A percentile compares a stretch with the other conserved stretches of the same genome.
Conservation (phyloP, 148 eudicot species). For the Camellia sinensis region DNA sequence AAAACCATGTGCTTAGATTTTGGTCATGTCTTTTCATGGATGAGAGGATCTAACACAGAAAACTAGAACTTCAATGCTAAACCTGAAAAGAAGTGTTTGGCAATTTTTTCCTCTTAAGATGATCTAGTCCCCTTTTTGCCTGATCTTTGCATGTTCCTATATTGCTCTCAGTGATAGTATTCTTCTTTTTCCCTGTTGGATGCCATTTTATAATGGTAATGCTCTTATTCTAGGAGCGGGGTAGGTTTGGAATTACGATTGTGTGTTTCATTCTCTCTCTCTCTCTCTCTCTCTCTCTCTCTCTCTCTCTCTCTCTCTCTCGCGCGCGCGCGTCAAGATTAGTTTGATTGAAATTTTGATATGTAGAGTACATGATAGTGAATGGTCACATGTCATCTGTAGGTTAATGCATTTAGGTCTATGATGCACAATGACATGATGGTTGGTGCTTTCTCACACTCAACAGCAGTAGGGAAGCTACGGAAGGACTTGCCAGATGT, state of each 20-base stretch:
- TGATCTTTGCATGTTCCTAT: background rate
- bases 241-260: background rate
- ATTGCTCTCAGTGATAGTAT: background rate
- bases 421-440: conserved; percentile 93
- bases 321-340: background rate
- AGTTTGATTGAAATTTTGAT: no score
- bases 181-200: background rate
- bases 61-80: background rate
- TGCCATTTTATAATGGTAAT: conserved; percentile 1
- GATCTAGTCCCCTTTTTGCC: background rate
- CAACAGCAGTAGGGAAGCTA: conserved; percentile 94
- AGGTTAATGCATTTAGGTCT: conserved; percentile 93
- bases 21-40: background rate
- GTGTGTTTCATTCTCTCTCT: background rate
- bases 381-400: conserved; percentile 7
- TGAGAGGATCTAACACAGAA: background rate
- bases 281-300: background rate
- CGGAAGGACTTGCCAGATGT: conserved; percentile 84
- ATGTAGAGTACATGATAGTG: background rate
- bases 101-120: no score
- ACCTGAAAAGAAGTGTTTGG: no score
- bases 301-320: no score
- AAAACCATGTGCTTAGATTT: background rate
- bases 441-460: conserved; percentile 99
- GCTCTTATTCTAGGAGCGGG: background rate